Evolutionary conservation across 345 rosid species (phyloP).

Genomic region (Acer negundo): DNA sequence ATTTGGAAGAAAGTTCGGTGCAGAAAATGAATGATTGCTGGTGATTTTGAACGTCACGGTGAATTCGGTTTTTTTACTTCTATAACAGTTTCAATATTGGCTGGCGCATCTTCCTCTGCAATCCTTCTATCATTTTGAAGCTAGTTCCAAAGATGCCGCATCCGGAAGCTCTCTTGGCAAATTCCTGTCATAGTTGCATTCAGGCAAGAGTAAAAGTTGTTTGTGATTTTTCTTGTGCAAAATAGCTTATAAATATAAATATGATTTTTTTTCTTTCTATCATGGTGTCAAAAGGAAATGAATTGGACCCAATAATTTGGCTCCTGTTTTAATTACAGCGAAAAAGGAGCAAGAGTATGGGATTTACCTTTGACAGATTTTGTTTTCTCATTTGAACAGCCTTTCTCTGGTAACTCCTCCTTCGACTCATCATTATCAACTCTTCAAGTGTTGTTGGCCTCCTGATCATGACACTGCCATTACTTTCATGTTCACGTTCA

Average conservation of each 20-base stretch:
- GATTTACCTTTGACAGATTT: constrained; percentile 58
- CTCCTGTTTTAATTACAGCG: background rate
- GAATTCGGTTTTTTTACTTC: constrained; percentile 5
- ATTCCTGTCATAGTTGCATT: constrained; percentile 53
- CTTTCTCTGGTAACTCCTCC: constrained; percentile 70
- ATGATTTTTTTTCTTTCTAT: constrained; percentile 21
- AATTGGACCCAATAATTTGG: background rate
- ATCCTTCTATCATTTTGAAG: constrained; percentile 51
- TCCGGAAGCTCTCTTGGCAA: constrained; percentile 42
- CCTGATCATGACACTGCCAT: constrained; percentile 35
- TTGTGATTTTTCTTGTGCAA: constrained; percentile 15
- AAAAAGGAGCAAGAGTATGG: constrained; percentile 18
- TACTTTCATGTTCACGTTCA: constrained; percentile 22
- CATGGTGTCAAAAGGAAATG: background rate
- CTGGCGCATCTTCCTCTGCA: constrained; percentile 52
- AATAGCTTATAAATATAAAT: background rate
- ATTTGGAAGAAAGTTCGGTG: constrained; percentile 13
- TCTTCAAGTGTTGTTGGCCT: constrained; percentile 73
- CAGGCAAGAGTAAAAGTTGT: constrained; percentile 41
- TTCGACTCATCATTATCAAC: constrained; percentile 78
- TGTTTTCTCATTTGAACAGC: constrained; percentile 55
- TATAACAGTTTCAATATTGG: constrained; percentile 51
- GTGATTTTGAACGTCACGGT: constrained; percentile 15
- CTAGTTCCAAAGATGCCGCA: constrained; percentile 59
- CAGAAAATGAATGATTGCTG: background rate